Percentiles rank a stretch among this genome's conserved stretches.
Conservation (phyloP, 352 stramenopile genomes). For the Pythium volutum region DNA sequence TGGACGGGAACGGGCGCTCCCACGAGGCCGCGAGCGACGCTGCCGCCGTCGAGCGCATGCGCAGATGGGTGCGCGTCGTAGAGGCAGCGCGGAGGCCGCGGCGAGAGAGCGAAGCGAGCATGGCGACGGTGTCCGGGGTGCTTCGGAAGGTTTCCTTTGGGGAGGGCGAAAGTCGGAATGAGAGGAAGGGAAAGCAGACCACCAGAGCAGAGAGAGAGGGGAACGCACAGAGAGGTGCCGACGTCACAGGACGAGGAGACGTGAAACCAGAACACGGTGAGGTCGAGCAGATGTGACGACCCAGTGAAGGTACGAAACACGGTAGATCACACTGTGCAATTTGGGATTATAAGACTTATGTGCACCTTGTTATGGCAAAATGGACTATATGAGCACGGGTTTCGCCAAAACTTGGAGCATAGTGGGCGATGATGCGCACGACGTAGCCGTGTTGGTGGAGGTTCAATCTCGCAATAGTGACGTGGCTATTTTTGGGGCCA, state of each 20-base stretch:
- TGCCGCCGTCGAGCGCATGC: constrained; percentile 35
- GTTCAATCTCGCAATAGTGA: constrained; percentile 29
- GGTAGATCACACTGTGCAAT: background rate
- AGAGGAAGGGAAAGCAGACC: background rate
- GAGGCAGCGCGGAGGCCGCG: constrained; percentile 18
- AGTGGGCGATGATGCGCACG: constrained; percentile 6
- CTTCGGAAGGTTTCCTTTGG: background rate
- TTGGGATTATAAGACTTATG: background rate
- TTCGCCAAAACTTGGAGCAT: background rate
- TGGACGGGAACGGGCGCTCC: constrained; percentile 76
- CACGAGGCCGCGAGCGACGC: constrained; percentile 62
- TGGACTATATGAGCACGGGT: no score
- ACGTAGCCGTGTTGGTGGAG: background rate
- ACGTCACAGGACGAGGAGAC: background rate
- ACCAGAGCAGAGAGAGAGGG: background rate
- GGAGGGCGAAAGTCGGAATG: constrained; percentile 1
- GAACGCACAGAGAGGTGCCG: background rate
- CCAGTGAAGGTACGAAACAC: background rate
- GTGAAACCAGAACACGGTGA: constrained; percentile 16
- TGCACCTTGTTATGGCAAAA: background rate
- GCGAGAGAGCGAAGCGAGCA: constrained; percentile 20
- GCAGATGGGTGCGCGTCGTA: constrained; percentile 17
- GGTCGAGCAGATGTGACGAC: background rate
- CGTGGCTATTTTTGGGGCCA: background rate
- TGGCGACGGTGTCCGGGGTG: background rate